phyloP scores from a whole-genome alignment of 2,329 filamentous ascomycete species.

The Thelonectria rubi region DNA sequence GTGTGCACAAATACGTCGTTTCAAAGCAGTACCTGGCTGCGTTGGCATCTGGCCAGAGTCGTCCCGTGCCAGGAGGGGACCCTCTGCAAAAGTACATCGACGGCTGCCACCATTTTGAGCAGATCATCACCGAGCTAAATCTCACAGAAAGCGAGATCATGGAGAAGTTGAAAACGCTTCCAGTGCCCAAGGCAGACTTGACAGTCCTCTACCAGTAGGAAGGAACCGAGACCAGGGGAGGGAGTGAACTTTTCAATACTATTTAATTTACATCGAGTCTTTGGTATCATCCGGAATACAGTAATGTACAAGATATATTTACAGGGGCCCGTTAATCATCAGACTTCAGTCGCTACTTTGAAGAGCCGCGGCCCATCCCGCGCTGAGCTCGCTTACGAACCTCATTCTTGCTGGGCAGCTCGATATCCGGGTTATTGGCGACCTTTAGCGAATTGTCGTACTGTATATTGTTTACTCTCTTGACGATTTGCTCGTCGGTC shows the following conservation, averaged over 20 bases:
- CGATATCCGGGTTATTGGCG: conserved; percentile 53
- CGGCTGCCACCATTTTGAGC: conserved; percentile 80
- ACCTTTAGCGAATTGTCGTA: conserved; percentile 41
- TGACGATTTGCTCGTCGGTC: conserved; percentile 42
- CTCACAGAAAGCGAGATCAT: conserved; percentile 76
- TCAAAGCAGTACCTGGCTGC: conserved; percentile 68
- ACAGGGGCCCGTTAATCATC: conserved; percentile 25
- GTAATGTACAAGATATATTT: conserved; percentile 42
- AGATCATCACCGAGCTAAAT: conserved; percentile 81
- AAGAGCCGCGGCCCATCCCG: conserved; percentile 23
- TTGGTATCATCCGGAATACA: conserved; percentile 43
- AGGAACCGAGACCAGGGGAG: neutral
- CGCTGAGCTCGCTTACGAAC: conserved; percentile 41
- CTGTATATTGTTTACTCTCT: conserved; percentile 34
- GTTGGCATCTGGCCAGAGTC: conserved; percentile 63
- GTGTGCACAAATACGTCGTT: conserved; percentile 90
- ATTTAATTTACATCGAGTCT: conserved; percentile 39
- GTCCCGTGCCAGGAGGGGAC: conserved; percentile 53
- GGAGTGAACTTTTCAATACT: conserved; percentile 23
- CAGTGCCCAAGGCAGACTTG: conserved; percentile 61
- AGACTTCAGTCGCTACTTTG: conserved; percentile 9
- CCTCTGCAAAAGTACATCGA: conserved; percentile 75
- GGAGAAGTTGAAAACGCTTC: conserved; percentile 69
- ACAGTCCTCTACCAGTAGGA: conserved; percentile 58
- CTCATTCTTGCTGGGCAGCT: conserved; percentile 50